Percentiles rank a stretch among this genome's conserved stretches.
These are phyloP conservation scores for Suillus placidus DNA, from an alignment of 768 basidiomycete species.

Conservation along the genomic window DNA sequence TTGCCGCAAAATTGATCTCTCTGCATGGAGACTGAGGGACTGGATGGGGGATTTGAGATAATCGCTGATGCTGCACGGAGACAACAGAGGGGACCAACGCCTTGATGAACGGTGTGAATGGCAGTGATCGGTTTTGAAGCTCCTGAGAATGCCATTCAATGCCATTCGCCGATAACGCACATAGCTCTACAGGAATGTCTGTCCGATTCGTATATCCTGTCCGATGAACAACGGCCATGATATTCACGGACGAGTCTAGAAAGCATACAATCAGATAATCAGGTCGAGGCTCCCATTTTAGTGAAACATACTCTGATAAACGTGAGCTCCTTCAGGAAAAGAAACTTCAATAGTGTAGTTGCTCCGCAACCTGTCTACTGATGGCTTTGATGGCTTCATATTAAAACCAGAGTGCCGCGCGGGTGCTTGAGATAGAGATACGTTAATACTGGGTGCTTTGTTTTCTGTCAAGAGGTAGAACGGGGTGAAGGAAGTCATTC, in stretches of 20 bases:
- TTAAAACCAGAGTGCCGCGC: no score
- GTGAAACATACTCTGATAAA: constrained; percentile 2
- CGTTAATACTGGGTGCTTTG: background rate
- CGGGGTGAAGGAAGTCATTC: constrained; percentile 8
- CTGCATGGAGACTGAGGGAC: background rate
- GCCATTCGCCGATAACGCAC: no score
- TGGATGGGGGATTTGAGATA: background rate
- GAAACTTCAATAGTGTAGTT: constrained; percentile 12
- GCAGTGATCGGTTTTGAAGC: background rate
- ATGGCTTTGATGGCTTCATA: background rate
- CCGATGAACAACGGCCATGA: constrained; percentile 6
- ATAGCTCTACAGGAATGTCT: constrained; percentile 4
- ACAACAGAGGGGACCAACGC: constrained; percentile 5
- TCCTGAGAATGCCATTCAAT: background rate
- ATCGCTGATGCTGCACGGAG: no score
- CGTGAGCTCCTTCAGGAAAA: background rate
- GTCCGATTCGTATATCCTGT: constrained; percentile 12
- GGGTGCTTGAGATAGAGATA: background rate
- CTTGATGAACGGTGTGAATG: background rate
- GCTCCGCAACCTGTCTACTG: constrained; percentile 3
- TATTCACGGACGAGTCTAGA: constrained; percentile 3
- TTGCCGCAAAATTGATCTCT: constrained; percentile 14
- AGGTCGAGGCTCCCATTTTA: background rate
- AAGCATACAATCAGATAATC: background rate
- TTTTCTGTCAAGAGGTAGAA: background rate